Base-by-base conservation (phyloP, 805 yeast genomes). In the Nakazawaea ishiwadae region DNA sequence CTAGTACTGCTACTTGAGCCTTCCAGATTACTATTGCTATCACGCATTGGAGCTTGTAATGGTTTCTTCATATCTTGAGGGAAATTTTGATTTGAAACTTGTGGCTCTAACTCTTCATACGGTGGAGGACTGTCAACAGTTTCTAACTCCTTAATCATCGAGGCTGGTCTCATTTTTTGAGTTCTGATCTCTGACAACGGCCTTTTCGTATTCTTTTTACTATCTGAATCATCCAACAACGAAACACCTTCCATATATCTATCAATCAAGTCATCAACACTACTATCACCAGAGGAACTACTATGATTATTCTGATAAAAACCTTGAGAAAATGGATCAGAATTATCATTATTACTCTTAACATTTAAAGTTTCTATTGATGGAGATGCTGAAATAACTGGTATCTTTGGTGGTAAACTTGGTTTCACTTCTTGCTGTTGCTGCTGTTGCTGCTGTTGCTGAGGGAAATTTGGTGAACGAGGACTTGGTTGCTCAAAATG, bases 181-280 rank as follows among this genome's bases (percentile, higher is more conserved):
- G 31, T 38, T 16, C 35, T 21, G 23, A 19, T 19, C 20, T 14
- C n/a, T 14, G 37, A 19, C 28, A 32, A n/a, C n/a, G n/a, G n/a
- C n/a, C n/a, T n/a, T n/a, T n/a, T n/a, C n/a, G n/a, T n/a, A n/a
- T n/a, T 32, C 16, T 32, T 15, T 12, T 19, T 15, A 5, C 14
- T 32, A 16, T 24, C 17, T 17, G 14, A 5, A 8, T 17, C 11
- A 16, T 39, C 37, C 24, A 31, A 10, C 3, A 29, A 11, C 11
- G 26, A 30, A 19, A 26, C 33, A 4, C 12, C 31, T n/a, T 42
- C 37, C 38, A 37, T 33, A 14, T 42, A 36, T 9, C 26, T 36
- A 24, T 42, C 44, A 9, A 36, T 36, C 37, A 42, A 31, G 23
- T 42, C 40, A 14, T 42, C 44, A 4, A 32, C 38, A 19, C 40